Base-by-base conservation (phyloP, 768 basidiomycete genomes). In the Leucosporidium yakuticum region DNA sequence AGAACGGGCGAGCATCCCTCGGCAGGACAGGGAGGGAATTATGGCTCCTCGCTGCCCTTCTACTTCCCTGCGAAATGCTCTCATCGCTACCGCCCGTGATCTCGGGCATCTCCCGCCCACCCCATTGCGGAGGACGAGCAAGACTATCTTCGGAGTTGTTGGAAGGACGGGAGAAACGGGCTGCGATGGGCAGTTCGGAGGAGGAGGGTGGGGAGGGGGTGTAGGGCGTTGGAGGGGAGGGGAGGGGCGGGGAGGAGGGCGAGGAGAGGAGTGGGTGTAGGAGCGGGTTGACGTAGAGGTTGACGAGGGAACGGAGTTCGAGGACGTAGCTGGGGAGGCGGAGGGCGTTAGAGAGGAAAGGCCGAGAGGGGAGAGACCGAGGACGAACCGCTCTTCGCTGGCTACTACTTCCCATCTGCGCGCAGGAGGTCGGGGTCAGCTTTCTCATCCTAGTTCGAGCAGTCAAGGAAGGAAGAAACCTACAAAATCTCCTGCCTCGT, bases 401-500 rank as follows among this genome's bases (percentile, higher is more conserved):
- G 74, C 73, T 3, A 77, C 76, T 21, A 77, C 74, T 55, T 77
- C 76, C 76, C 76, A 68, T 14, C 44, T 39, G 21, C 9, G 3
- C 1, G 7, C 6, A 12, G 9, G 8, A 2, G 34, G 20, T 5
- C 15, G 32, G 32, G 32, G 23, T 36, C 19, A 27, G 47, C 23
- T 8, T n/a, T 32, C 32, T 32, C n/a, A n/a, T n/a, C n/a, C n/a
- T n/a, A n/a, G n/a, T n/a, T n/a, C n/a, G n/a, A n/a, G n/a, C n/a
- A n/a, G n/a, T n/a, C 7, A 2, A 23, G 8, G 14, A 27, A 32
- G n/a, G 36, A 12, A 14, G 6, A 53, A 44, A 31, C 65, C 39
- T 34, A 76, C 58, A 76, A 67, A 4, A 78, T 76, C 62, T 78
- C 77, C 60, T 77, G 77, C 57, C 77, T 60, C 34, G 74, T 77